Conservation (phyloP, 345 rosid species). For the Eucalyptus caleyi region DNA sequence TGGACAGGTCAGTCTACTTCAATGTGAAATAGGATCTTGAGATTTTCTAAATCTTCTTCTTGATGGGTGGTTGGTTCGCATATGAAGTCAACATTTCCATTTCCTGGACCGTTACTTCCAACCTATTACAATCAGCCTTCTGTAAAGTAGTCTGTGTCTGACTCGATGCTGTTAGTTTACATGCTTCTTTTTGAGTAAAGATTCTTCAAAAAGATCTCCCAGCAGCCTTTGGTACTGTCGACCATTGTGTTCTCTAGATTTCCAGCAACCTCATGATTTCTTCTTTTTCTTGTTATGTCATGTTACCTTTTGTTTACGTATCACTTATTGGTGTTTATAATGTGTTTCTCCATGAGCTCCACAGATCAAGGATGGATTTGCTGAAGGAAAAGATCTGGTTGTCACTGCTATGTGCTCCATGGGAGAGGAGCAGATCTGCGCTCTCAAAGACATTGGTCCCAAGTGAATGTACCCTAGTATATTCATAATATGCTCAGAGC, state of each 20-base stretch:
- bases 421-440: constrained; percentile 45
- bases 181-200: not conserved
- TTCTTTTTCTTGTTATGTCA: not conserved
- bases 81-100: not conserved
- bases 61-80: not conserved
- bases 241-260: not conserved
- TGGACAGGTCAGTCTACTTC: constrained; percentile 6
- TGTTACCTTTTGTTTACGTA: not conserved
- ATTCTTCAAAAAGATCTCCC: not conserved
- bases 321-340: not conserved
- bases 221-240: not conserved
- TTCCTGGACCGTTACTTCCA: not conserved
- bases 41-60: not conserved
- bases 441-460: constrained; percentile 39
- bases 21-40: not conserved
- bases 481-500: not conserved
- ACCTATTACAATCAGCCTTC: not conserved
- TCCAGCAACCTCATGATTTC: not conserved
- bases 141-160: not conserved
- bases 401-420: constrained; percentile 34
- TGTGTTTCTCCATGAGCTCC: not conserved
- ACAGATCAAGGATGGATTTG: constrained; percentile 37
- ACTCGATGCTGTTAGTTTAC: not conserved
- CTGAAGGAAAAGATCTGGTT: constrained; percentile 30
- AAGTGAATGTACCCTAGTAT: not conserved